Base-by-base conservation (phyloP, 2,329 filamentous ascomycete species). In the Xylariaceae sp. region DNA sequence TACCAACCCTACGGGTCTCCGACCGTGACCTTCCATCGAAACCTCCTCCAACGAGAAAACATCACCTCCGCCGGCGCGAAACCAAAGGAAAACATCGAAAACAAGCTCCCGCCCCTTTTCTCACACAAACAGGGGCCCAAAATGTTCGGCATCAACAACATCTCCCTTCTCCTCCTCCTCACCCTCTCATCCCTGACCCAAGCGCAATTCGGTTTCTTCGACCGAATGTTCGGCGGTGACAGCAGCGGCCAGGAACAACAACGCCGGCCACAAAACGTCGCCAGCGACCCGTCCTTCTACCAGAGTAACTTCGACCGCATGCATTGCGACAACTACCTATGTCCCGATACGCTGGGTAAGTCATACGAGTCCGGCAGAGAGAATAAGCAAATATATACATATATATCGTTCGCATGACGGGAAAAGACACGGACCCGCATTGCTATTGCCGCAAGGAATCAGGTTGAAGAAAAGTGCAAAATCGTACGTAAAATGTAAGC, bases 181-280 rank as follows among this genome's bases (percentile, higher is more conserved):
- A 71, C 90, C 31, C 73, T 81, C 58, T 72, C 82, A 34, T 65
- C 75, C 12, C 84, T 54, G 3, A 50, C 79, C 3, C 75, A 80
- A 54, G 89, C 89, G 8, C 92, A 97, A 73, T 97, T 97, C 72
- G 87, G 89, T 69, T 96, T 99, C 81, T 99, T 97, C 74, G 91
- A 96, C 71, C 90, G 97, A 66, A 96, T 97, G 89, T 97, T 99
- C 71, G 80, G 84, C 64, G 82, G 82, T 44, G 41, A n/a, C 62
- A 77, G 78, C 56, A 73, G 74, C 58, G 70, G 70, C 74, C 80
- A 83, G 61, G 72, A 80, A 47, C 70, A 75, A 45, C 80, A 83
- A 53, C 78, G 85, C 62, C 78, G 85, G 61, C 82, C 83, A 30
- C 86, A 89, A 66, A 94, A 96, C 70, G 89, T 88, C 31, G 81